Base-by-base conservation (phyloP, 139 green algal genomes). In the Pleodorina starrii region DNA sequence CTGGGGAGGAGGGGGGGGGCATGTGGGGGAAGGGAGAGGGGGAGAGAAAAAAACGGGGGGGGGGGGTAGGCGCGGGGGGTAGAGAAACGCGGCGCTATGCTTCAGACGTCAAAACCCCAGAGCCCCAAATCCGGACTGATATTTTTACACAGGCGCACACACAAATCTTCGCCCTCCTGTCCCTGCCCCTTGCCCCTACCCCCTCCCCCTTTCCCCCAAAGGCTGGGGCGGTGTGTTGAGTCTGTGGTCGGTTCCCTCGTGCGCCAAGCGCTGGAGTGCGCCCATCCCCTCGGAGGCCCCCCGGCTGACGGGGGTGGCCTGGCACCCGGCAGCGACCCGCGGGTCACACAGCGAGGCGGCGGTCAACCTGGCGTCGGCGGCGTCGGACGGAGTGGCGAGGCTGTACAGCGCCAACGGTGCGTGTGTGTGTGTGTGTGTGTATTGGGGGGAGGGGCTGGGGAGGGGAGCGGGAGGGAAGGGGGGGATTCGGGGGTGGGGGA, bases 261-360 rank as follows among this genome's bases (percentile, higher is more conserved):
- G 89, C 77, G 46, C 91, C 35, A 92, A 94, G 87, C 54, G 80
- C 63, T 89, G 87, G 66, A 42, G 63, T 17, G 93, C 97, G 29
- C 80, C 92, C 25, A 95, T 94, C 32, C 95, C 97, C 82, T 68
- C 93, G 32, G 96, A 99, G 63, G 82, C 9, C 38, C 82, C 82
- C 12, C 94, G 98, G 7, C 90, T 98, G 46, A 99, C 97, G 4
- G 95, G 94, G 54, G 79, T 99, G 12, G 95, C 94, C 0, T 98
- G 97, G 95, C 96, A 99, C 89, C 97, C 97, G 1, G n/a, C 90
- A 32, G 90, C 89, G 17, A 68, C 72, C 72, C 50, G 23, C 21
- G 60, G 54, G 48, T 71, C 32, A 32, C 76, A 48, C 76, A 71
- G 78, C 78, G 27, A 73, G 78, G 78, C 59, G 42, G 76, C 51